These are phyloP conservation scores for Tuber calosporum DNA, from an alignment of 495 filamentous ascomycete species.

Conservation along the genomic window DNA sequence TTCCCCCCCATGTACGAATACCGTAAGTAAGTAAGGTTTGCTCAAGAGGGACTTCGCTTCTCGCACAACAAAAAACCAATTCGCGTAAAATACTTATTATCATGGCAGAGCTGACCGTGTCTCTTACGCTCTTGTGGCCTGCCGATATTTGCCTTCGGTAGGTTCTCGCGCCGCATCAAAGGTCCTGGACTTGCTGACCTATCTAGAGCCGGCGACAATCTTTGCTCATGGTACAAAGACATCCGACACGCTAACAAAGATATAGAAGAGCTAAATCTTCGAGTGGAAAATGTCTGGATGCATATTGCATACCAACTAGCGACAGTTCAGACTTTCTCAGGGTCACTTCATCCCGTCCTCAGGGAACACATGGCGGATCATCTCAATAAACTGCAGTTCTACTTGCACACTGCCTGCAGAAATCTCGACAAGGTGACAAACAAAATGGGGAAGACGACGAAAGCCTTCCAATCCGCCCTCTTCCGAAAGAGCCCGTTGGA, in stretches of 20 bases:
- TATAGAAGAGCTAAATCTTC: conserved; percentile 41
- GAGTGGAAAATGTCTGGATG: conserved; percentile 43
- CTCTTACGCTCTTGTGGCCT: conserved; percentile 9
- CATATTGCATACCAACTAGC: conserved; percentile 42
- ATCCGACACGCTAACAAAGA: conserved; percentile 33
- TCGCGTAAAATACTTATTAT: neutral
- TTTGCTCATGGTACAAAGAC: conserved; percentile 19
- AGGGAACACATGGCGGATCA: conserved; percentile 41
- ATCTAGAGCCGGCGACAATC: conserved; percentile 17
- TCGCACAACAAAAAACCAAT: neutral
- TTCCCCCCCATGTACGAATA: too few species aligned
- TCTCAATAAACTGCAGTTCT: conserved; percentile 40
- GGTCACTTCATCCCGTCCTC: conserved; percentile 43
- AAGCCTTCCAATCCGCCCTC: conserved; percentile 12
- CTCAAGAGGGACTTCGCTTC: neutral
- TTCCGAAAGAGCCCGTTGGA: conserved; percentile 38
- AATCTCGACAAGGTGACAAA: conserved; percentile 37
- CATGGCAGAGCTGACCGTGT: neutral
- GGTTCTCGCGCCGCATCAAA: neutral
- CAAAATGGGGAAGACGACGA: conserved; percentile 14
- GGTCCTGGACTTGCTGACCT: neutral
- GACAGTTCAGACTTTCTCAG: conserved; percentile 42
- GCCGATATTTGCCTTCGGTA: conserved; percentile 30
- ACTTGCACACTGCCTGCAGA: conserved; percentile 36
- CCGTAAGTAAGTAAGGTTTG: neutral